These are phyloP conservation scores for Punctularia strigosozonata DNA, from an alignment of 768 basidiomycete species.

Conservation along the genomic window DNA sequence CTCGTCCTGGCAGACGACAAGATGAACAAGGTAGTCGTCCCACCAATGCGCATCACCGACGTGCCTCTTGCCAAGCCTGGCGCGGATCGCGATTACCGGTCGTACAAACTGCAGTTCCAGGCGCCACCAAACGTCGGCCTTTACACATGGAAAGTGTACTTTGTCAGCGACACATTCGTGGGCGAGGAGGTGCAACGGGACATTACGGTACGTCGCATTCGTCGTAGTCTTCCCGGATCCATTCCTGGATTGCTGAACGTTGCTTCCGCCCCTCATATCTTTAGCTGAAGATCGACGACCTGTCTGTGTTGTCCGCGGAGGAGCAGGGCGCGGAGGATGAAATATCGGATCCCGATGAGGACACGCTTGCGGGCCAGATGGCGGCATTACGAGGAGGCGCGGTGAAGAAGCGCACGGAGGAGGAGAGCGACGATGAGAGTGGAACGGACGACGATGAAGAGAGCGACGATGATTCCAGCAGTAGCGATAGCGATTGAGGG, in stretches of 20 bases:
- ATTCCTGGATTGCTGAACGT: slow-evolving; percentile 7
- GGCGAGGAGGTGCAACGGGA: slow-evolving; percentile 66
- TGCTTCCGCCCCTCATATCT: slow-evolving; percentile 2
- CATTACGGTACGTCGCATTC: slow-evolving; percentile 46
- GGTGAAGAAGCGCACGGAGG: slow-evolving; percentile 54
- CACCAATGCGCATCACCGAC: slow-evolving; percentile 72
- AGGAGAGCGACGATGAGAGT: slow-evolving; percentile 39
- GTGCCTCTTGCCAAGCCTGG: slow-evolving; percentile 51
- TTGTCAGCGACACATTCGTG: slow-evolving; percentile 82
- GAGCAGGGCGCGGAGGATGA: slow-evolving; percentile 73
- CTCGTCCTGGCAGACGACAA: slow-evolving; percentile 83
- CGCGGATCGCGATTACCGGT: slow-evolving; percentile 50
- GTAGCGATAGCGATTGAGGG: slow-evolving; percentile 38
- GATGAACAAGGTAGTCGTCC: slow-evolving; percentile 73
- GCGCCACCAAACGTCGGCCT: slow-evolving; percentile 75
- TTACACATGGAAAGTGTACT: slow-evolving; percentile 81
- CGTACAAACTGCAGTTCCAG: slow-evolving; percentile 91
- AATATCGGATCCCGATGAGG: slow-evolving; percentile 97
- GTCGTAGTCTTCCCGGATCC: background rate
- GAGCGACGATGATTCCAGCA: slow-evolving; percentile 34
- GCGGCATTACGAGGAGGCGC: slow-evolving; percentile 84
- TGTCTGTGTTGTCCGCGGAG: slow-evolving; percentile 40
- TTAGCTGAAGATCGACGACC: slow-evolving; percentile 79
- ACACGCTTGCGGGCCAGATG: slow-evolving; percentile 95
- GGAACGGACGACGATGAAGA: slow-evolving; percentile 38